phyloP scores from a whole-genome alignment of 2,329 filamentous ascomycete species.

The Drechmeria coniospora region DNA sequence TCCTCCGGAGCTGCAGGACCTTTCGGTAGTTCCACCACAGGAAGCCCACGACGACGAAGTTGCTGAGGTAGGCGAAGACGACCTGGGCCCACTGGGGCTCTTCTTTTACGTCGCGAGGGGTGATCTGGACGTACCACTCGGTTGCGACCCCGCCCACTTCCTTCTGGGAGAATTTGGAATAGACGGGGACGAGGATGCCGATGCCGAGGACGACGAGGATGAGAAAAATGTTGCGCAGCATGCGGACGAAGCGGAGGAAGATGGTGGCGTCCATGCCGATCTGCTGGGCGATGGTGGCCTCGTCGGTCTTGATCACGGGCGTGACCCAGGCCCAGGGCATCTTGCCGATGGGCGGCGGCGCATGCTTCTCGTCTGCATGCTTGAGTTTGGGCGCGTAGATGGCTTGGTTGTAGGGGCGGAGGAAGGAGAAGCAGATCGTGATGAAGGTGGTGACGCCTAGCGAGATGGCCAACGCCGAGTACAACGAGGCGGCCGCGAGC shows the following conservation, averaged over 20 bases:
- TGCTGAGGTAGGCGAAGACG: conserved; percentile 47
- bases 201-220: conserved; percentile 58
- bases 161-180: conserved; percentile 34
- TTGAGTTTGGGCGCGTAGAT: conserved; percentile 93
- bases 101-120: conserved; percentile 38
- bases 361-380: conserved; percentile 79
- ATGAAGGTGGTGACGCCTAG: conserved; percentile 59
- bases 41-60: conserved; percentile 62
- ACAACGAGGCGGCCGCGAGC: conserved; percentile 38
- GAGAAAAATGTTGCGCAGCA: conserved; percentile 85
- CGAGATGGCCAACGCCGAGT: conserved; percentile 67
- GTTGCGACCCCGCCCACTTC: conserved; percentile 7
- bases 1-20: conserved; percentile 52
- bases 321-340: conserved; percentile 78
- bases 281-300: conserved; percentile 61
- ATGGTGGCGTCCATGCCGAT: conserved; percentile 84
- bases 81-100: conserved; percentile 43
- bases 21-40: conserved; percentile 83
- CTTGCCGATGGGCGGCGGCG: conserved; percentile 72
- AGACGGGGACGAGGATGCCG: conserved; percentile 66
- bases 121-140: conserved; percentile 43
- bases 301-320: conserved; percentile 63
- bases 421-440: conserved; percentile 68
- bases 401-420: conserved; percentile 79
- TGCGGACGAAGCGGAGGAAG: conserved; percentile 75